Evolutionary conservation across 2,329 filamentous ascomycete genomes (phyloP).

Genomic region (Chrysosphaeria jannelii): DNA sequence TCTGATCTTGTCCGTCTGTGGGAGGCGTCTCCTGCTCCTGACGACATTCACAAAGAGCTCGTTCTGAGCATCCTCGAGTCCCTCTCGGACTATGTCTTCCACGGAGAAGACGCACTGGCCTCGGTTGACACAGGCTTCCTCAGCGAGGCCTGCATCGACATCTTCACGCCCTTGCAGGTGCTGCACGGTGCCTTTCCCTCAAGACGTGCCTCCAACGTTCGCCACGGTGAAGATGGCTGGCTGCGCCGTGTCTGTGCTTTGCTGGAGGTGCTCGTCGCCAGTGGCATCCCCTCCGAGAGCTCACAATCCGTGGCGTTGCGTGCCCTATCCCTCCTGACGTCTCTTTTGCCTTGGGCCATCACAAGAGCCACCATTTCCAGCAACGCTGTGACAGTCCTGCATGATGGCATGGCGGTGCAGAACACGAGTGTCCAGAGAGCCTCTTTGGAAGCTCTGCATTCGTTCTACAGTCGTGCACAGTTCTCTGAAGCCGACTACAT

Average conservation of each 20-base stretch:
- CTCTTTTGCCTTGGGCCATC: slow-evolving; percentile 64
- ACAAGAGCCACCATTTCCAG: slow-evolving; percentile 50
- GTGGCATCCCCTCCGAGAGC: slow-evolving; percentile 30
- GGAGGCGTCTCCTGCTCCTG: slow-evolving; percentile 10
- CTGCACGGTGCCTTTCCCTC: slow-evolving; percentile 49
- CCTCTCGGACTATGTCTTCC: slow-evolving; percentile 81
- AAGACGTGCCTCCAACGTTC: slow-evolving; percentile 33
- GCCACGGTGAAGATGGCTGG: slow-evolving; percentile 67
- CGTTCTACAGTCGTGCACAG: slow-evolving; percentile 44
- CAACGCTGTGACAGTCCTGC: slow-evolving; percentile 38
- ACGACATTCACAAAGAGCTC: slow-evolving; percentile 41
- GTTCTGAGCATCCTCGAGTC: slow-evolving; percentile 74
- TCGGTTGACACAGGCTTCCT: slow-evolving; percentile 57
- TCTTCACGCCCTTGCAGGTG: slow-evolving; percentile 56
- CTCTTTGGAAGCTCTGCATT: slow-evolving; percentile 56
- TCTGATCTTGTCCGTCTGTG: slow-evolving; percentile 52
- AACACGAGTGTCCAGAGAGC: slow-evolving; percentile 51
- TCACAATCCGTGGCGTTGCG: slow-evolving; percentile 44
- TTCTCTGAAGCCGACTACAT: slow-evolving; percentile 53
- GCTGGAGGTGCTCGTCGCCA: slow-evolving; percentile 39
- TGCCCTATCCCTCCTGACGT: slow-evolving; percentile 45
- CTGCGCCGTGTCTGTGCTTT: slow-evolving; percentile 46
- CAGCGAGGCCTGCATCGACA: slow-evolving; percentile 73
- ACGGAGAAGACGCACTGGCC: slow-evolving; percentile 63
- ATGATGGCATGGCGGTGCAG: slow-evolving; percentile 35